These are phyloP conservation scores for Colletotrichum filicis DNA, from an alignment of 2,329 filamentous ascomycete species.

Conservation along the genomic window DNA sequence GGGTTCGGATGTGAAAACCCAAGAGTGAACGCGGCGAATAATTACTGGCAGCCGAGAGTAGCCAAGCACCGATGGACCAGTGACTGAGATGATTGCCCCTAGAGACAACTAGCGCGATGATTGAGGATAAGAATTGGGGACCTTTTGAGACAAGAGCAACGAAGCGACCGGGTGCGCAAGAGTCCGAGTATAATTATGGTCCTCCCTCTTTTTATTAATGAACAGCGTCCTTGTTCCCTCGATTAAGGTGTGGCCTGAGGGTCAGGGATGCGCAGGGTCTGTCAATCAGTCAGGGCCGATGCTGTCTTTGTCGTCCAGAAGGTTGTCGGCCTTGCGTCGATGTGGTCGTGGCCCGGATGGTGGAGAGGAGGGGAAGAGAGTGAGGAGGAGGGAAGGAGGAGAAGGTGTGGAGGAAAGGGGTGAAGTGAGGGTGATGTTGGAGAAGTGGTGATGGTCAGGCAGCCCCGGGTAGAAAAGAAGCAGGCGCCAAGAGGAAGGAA, in stretches of 20 bases:
- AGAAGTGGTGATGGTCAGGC: slow-evolving; percentile 19
- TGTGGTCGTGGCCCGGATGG: not conserved
- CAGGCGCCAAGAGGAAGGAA: slow-evolving; percentile 23
- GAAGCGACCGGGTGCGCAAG: slow-evolving; percentile 17
- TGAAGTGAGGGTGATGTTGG: not conserved
- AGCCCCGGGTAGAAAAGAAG: slow-evolving; percentile 26
- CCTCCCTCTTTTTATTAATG: not conserved
- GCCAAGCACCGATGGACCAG: slow-evolving; percentile 19
- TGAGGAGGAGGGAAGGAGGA: not conserved
- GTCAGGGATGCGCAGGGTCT: not conserved
- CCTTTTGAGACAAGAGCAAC: slow-evolving; percentile 26
- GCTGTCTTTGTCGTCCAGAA: not conserved
- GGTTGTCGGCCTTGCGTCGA: not conserved
- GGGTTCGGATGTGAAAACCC: slow-evolving; percentile 24
- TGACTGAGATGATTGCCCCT: slow-evolving; percentile 23
- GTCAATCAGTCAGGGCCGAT: not conserved
- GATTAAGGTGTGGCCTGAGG: slow-evolving; percentile 7
- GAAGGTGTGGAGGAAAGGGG: not conserved
- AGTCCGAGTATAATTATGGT: slow-evolving; percentile 26
- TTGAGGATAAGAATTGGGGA: slow-evolving; percentile 23
- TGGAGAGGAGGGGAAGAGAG: not conserved
- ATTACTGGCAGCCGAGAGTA: slow-evolving; percentile 16
- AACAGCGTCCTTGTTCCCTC: not conserved
- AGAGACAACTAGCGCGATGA: slow-evolving; percentile 31
- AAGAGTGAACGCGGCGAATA: slow-evolving; percentile 19